Base-by-base conservation (phyloP, 2,329 filamentous ascomycete species). In the Myriosclerotinia curreyana region DNA sequence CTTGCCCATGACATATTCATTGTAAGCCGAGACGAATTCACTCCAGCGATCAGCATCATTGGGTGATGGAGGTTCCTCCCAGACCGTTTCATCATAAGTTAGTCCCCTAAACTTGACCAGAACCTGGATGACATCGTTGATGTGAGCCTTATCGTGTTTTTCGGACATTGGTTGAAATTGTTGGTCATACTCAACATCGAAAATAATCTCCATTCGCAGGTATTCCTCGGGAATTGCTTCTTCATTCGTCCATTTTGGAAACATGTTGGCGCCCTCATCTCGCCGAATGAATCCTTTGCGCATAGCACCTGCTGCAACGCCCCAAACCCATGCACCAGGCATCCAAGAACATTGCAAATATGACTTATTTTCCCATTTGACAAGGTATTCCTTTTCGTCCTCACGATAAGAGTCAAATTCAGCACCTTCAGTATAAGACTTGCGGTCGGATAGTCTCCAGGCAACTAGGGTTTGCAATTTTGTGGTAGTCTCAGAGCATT, bases 71-170 rank as follows among this genome's bases (percentile, higher is more conserved):
- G 92, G 91, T 2, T 83, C 81, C 70, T 96, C 93, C 94, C 94
- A 97, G 0, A 96, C 92, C 0, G 86, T 85, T 65, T 97, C 92
- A 67, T 96, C 92, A 72, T 99, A 98, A 6, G 87, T 83, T 9
- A 99, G 83, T 15, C 95, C 95, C 75, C 96, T 92, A 76, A 93
- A 98, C 75, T 99, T 99, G 77, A 96, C 90, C 55, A 88, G 83
- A 0, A 92, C 88, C 70, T 86, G 83, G 58, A 86, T 82, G 28
- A 99, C 86, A 69, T 92, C 84, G 42, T 84, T 82, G 49, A 94
- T 86, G 5, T 89, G 86, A 46, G 83, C 83, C 66, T 92, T 80
- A 71, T 95, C 91, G 20, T 88, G 82, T 60, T 88, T 84, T 69
- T 89, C 86, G 34, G 83, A 86, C 40, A 82, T 82, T 14, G 84